Conservation (phyloP, 1,139 yeast species). For the Spathaspora sp. region DNA sequence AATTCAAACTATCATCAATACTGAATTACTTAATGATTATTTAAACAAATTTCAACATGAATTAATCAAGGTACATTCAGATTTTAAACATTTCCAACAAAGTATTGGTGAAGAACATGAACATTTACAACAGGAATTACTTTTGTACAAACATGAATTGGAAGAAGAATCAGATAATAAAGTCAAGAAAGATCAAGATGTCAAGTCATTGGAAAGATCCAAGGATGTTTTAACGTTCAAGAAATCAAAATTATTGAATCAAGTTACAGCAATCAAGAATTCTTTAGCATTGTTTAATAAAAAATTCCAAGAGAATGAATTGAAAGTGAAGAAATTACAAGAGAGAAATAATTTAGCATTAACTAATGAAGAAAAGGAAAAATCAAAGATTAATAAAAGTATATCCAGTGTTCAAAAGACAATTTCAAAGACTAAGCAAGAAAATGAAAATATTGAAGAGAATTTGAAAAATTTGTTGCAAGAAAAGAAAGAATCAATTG, state of each 20-base stretch:
- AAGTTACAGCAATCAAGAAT: constrained; percentile 24
- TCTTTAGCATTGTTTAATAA: constrained; percentile 16
- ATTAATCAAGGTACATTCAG: constrained; percentile 24
- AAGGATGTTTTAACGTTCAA: constrained; percentile 26
- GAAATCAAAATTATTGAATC: constrained; percentile 33
- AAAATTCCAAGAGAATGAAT: constrained; percentile 25
- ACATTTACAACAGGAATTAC: constrained; percentile 21
- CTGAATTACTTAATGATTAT: constrained; percentile 23
- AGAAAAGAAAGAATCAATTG: constrained; percentile 27
- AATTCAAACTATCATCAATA: constrained; percentile 18
- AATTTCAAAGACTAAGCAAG: constrained; percentile 12
- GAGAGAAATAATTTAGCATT: constrained; percentile 25
- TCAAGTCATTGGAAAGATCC: constrained; percentile 32
- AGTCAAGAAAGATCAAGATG: constrained; percentile 30
- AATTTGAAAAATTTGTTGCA: constrained; percentile 20
- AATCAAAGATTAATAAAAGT: constrained; percentile 17
- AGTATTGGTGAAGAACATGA: constrained; percentile 23
- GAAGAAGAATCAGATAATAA: constrained; percentile 34
- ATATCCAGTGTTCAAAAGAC: constrained; percentile 14
- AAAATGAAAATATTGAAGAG: constrained; percentile 28
- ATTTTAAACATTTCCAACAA: constrained; percentile 23
- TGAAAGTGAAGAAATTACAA: constrained; percentile 23
- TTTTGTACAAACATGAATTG: constrained; percentile 25
- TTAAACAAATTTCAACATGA: constrained; percentile 31
- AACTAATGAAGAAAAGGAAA: constrained; percentile 23